Base-by-base conservation (phyloP, 192 early-diverging fungal species). In the Podila horticola region DNA sequence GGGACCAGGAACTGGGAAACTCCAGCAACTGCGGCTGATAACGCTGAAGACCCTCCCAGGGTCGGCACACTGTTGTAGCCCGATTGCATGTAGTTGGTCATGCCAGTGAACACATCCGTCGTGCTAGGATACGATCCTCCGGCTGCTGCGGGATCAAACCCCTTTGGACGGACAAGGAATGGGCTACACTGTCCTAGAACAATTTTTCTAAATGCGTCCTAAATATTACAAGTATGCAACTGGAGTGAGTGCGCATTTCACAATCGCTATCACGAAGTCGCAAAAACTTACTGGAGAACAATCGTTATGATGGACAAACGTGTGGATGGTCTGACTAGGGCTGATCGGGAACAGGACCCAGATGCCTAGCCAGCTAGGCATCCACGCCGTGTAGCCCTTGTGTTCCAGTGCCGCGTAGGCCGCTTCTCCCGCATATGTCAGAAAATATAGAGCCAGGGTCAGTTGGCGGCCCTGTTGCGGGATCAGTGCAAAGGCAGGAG, bases 261-360 rank as follows among this genome's bases (percentile, higher is more conserved):
- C 34, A 10, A 36, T 36, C n/a, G n/a, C n/a, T n/a, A n/a, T n/a
- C n/a, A n/a, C n/a, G n/a, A n/a, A n/a, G n/a, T n/a, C n/a, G n/a
- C n/a, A n/a, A n/a, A n/a, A n/a, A 68, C 66, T 67, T 79, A 79
- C 76, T 24, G 76, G 71, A 20, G 19, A 61, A 7, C 41, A 72
- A 30, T 79, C 76, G 1, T 24, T 29, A 30, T 79, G 63, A 11
- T 79, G 62, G 12, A 76, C 8, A 49, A 62, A 76, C 6, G 67
- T 55, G 33, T 69, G 68, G 17, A 76, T 55, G 29, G 60, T 51
- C 20, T 71, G 68, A 4, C 55, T 55, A 17, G 74, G 52, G 12
- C 49, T 71, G 22, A 71, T 30, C 1, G 45, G 33, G 30, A 71
- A 71, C 29, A 79, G 52, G 15, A 73, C 38, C 71, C 76, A 79